Base-by-base conservation (phyloP, 768 basidiomycete genomes). In the Leccinum pellstonianum region DNA sequence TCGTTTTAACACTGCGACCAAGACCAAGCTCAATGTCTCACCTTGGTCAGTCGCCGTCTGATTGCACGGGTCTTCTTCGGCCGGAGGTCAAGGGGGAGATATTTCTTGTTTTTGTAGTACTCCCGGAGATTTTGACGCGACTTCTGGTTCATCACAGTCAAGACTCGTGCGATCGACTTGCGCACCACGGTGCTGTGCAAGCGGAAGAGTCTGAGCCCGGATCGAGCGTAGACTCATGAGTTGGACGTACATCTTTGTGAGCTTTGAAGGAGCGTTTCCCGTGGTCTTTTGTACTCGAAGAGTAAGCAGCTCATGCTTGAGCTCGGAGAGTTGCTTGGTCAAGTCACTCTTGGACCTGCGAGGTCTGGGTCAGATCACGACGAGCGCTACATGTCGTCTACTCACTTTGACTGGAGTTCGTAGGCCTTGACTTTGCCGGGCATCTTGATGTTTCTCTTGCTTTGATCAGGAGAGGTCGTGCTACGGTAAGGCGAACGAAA, bases 101-200 rank as follows among this genome's bases (percentile, higher is more conserved):
- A 92, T 75, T 93, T 95, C 87, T 96, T 96, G 77, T 82, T 79
- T 85, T 96, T 96, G 91, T 98, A 98, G 83, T 87, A 94, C 77
- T 98, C 95, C 57, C 93, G 92, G 66, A 97, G 86, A 79, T 95
- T 94, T 81, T 94, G 90, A 68, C 96, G 92, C 68, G 89, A 87
- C 80, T 99, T 99, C 76, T 93, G 91, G 89, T 97, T 98, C 83
- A 90, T 96, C 70, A 98, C 95, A 48, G 97, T 99, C 80, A 98
- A 77, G 66, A 98, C 95, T 57, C 97, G 93, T 64, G 97, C 97
- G 73, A 99, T 93, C 65, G 93, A 95, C 81, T 98, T 98, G 83
- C 97, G 95, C 77, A 98, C 93, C 66, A 90, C 83, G 77, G 88
- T 86, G 78, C 97, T 99, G 65, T n/a, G 10, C 41, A 11, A 43